phyloP scores from a whole-genome alignment of 1,284 basidiomycete species.

The Ceratobasidium sp. region DNA sequence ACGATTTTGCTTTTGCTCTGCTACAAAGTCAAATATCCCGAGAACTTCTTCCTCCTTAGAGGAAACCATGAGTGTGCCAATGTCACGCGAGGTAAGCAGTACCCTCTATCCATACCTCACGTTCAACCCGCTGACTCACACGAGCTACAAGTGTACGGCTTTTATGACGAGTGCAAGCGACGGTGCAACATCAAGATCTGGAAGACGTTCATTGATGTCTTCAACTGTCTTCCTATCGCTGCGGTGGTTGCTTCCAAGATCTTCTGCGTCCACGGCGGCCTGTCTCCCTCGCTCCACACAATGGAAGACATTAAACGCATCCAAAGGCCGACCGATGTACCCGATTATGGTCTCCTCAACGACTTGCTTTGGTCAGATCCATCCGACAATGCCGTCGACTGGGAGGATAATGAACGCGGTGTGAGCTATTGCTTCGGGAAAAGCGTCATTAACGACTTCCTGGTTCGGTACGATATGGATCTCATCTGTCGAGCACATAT shows the following conservation, averaged over 20 bases:
- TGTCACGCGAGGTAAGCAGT: slow-evolving; percentile 88
- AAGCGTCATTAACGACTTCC: slow-evolving; percentile 95
- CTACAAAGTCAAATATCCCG: slow-evolving; percentile 99
- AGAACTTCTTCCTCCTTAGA: slow-evolving; percentile 98
- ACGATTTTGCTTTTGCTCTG: slow-evolving; percentile 96
- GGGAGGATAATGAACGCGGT: slow-evolving; percentile 99
- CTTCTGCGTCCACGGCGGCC: slow-evolving; percentile 98
- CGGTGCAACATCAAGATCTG: slow-evolving; percentile 99
- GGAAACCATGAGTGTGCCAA: slow-evolving; percentile 99
- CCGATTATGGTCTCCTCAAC: slow-evolving; percentile 98
- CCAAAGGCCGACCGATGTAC: slow-evolving; percentile 97
- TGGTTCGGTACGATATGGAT: slow-evolving; percentile 95
- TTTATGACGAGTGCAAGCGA: slow-evolving; percentile 99
- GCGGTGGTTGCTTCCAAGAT: slow-evolving; percentile 99
- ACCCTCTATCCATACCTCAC: slow-evolving; percentile 44
- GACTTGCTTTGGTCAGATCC: slow-evolving; percentile 99
- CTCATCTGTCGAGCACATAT: slow-evolving; percentile 99
- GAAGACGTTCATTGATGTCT: slow-evolving; percentile 99
- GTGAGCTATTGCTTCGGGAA: slow-evolving; percentile 99
- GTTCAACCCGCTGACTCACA: slow-evolving; percentile 36
- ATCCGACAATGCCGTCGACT: slow-evolving; percentile 96
- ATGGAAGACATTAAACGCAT: slow-evolving; percentile 99
- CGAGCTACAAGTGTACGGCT: slow-evolving; percentile 86
- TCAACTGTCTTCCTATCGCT: slow-evolving; percentile 98
- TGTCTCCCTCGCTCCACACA: slow-evolving; percentile 95